Evolutionary conservation across 441 rosid species (phyloP), one percentile per base, ranked within the genome.

Genomic region (Macaranga tanarius): DNA sequence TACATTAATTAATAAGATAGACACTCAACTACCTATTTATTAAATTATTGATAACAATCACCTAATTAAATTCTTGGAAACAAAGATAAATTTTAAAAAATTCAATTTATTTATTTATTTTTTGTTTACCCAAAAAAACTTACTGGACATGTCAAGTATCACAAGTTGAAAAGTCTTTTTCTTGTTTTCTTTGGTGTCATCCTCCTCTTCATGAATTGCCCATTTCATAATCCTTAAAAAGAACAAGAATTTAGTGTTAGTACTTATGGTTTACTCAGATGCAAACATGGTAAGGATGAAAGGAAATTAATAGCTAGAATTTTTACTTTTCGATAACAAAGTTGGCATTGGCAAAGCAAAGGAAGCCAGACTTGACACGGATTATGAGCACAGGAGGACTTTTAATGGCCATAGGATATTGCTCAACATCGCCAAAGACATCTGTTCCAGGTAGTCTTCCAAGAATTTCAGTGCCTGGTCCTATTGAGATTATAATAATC

Each of bases 261-360:
- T 31, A 31, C 38, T 31, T 31, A 31, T 31, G 5, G 38, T n/a
- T n/a, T n/a, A n/a, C n/a, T 31, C 38, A 31, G 38, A 31, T 31
- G 38, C 38, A 28, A 2, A 31, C 38, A 2, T 31, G 38, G 38
- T 31, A 31, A 31, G 38, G 38, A 31, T 31, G 38, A 31, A 31
- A 31, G 38, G 38, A 31, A 31, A 31, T 31, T 31, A 31, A 31
- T 31, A 31, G 38, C 38, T 31, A 31, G 20, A 31, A 11, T 19
- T 11, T 17, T 45, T 69, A 80, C 98, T 92, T 90, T 78, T 90
- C 83, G 62, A 72, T 79, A 25, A 88, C 84, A 51, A 82, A 92
- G 75, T 75, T 90, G 61, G 96, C 95, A 75, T 92, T 90, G 50
- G 98, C 98, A 80, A 92, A 92, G 61, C 93, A 92, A 65, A 92